Evolutionary conservation across 2,329 filamentous ascomycete species (phyloP), one percentile per base, ranked within the genome.

Genomic region (Trichoderma sp.): DNA sequence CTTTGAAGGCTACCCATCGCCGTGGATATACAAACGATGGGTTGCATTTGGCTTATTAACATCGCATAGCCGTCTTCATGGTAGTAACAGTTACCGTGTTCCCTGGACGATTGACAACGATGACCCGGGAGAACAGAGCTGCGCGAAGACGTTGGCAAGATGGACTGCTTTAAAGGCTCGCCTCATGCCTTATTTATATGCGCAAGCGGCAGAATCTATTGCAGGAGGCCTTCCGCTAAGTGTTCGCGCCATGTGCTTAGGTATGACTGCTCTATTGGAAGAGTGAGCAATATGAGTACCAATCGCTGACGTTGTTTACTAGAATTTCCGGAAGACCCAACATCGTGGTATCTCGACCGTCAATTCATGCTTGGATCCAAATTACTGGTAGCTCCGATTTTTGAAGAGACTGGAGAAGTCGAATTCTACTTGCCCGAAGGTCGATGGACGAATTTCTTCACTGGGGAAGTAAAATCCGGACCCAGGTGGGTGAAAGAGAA

Each of bases 21-120:
- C 90, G 0, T 91, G 90, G 85, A 89, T 94, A 79, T 94, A 94
- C 84, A 94, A 94, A 84, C 90, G 93, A 66, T 94, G 93, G 93
- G 92, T 94, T 6, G 92, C 92, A n/a, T 93, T 94, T 82, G 93
- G 93, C 0, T 86, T 94, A 1, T 84, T 94, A 56, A 93, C 91
- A 78, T 90, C 89, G 11, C 93, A 94, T 82, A 93, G 91, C 50
- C 88, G 92, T 16, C 87, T 94, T 12, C 93, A 94, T 81, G 93
- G 93, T 3, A 92, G 90, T 68, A 89, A 87, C 76, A 92, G 90
- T 4, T 94, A 93, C 84, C 91, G 93, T 21, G 92, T 94, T n/a
- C 93, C 93, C 3, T 94, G 93, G 93, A 88, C 90, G 60, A 91
- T 94, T 76, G 93, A 93, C 79, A 83, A 89, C 76, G 91, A 93